Evolutionary conservation across 169 alveolate species (phyloP).

Genomic region (Plasmodium billcollinsi): DNA sequence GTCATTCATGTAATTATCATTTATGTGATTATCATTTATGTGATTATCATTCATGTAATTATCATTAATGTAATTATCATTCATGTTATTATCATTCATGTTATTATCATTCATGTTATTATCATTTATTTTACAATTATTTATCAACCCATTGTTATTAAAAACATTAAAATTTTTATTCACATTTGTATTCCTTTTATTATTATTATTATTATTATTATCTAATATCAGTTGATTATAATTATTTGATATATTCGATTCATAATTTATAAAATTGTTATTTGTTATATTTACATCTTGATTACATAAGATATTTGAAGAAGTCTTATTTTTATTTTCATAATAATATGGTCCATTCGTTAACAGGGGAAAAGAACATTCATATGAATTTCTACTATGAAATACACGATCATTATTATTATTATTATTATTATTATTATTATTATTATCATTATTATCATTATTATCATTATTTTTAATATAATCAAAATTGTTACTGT

Average conservation of each 20-base stretch:
- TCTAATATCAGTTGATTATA: not conserved
- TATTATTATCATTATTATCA: not conserved
- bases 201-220: conserved; percentile 2
- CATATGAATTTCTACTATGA: not conserved
- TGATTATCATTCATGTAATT: not conserved
- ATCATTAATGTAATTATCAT: not conserved
- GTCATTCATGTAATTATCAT: not conserved
- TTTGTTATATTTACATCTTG: not conserved
- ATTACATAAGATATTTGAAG: not conserved
- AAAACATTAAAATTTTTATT: not conserved
- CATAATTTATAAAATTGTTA: not conserved
- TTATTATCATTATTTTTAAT: not conserved
- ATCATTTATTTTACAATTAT: not conserved
- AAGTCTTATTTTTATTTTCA: not conserved
- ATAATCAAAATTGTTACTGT: not conserved
- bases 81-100: not conserved
- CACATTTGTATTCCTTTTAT: not conserved
- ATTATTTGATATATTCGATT: not conserved
- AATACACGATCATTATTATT: not conserved
- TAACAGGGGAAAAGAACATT: not conserved
- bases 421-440: not conserved
- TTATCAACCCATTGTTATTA: too few relatives aligned
- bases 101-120: not conserved
- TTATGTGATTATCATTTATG: not conserved
- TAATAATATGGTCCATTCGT: not conserved